A percentile compares a stretch with the other conserved stretches of the same genome.
phyloP scores from a whole-genome alignment of 352 stramenopile genomes.

The Globisporangium rhizosaccharum region DNA sequence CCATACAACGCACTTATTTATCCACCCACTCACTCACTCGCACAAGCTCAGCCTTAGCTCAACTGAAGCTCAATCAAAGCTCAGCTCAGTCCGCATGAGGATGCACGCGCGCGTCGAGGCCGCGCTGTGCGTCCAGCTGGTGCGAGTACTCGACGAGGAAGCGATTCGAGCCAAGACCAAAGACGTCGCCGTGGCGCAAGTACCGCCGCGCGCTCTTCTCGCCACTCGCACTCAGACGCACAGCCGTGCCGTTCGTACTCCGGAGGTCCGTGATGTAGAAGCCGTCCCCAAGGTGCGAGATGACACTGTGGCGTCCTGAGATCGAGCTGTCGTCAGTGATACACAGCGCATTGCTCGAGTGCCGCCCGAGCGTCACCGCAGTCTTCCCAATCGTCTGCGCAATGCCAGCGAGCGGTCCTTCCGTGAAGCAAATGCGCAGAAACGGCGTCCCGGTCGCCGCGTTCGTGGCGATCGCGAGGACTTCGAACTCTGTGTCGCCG shows the following conservation, averaged over 20 bases:
- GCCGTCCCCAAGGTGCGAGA: constrained; percentile 66
- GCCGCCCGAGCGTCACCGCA: constrained; percentile 64
- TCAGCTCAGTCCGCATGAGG: too few species aligned
- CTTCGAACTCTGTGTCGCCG: constrained; percentile 76
- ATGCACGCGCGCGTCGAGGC: not conserved
- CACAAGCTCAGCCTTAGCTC: too few species aligned
- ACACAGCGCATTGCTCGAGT: constrained; percentile 73
- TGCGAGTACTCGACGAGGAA: constrained; percentile 82
- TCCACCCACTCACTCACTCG: too few species aligned
- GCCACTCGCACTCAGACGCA: constrained; percentile 61
- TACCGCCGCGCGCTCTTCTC: constrained; percentile 54
- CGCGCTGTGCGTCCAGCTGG: constrained; percentile 29
- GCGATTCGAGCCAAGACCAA: constrained; percentile 77
- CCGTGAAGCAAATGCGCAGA: constrained; percentile 71
- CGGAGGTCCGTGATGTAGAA: constrained; percentile 85
- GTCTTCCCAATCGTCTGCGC: constrained; percentile 74
- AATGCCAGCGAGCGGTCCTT: constrained; percentile 61
- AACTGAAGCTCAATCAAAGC: too few species aligned
- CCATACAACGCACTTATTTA: too few species aligned
- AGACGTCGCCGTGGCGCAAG: constrained; percentile 73
- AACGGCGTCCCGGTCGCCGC: constrained; percentile 63
- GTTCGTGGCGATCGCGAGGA: constrained; percentile 69
- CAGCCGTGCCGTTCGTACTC: constrained; percentile 78
- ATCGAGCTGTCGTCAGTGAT: constrained; percentile 82
- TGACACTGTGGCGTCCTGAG: constrained; percentile 63